Base-by-base conservation (phyloP, 2,329 filamentous ascomycete genomes). In the Magnaporthiopsis rhizophila region DNA sequence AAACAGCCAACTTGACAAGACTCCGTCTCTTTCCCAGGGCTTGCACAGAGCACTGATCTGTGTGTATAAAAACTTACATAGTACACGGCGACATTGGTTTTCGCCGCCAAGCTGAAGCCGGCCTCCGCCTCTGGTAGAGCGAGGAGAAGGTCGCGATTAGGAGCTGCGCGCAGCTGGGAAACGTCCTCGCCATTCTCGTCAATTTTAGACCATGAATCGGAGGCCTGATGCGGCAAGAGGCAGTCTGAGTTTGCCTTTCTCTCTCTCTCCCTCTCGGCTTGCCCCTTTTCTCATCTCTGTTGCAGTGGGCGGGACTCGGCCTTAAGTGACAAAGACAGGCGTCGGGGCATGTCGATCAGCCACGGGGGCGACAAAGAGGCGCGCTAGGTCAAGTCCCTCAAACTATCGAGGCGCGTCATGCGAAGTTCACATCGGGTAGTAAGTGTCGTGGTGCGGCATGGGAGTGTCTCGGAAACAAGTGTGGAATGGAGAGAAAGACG, bases 21-120 rank as follows among this genome's bases (percentile, higher is more conserved):
- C 12, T 21, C 32, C 18, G 24, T 32, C 21, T 18, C 58, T 13
- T 26, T 7, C 13, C 21, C 8, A 21, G 34, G 34, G 18, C 6
- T 7, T 30, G 12, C 18, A 34, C 7, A 5, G 59, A 61, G 26
- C 34, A 38, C 8, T 2, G 24, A 50, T n/a, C 11, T 2, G n/a
- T 65, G 13, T 61, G 62, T 50, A 24, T 24, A 7, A 21, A 21
- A 0, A 30, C 71, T 65, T 72, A 79, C 78, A 69, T 75, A 80
- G 66, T 80, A 80, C 4, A 79, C 72, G 9, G 72, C 78, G 45
- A 79, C 71, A 66, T 80, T 80, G 57, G 71, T 72, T 63, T 76
- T 75, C 0, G 74, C 74, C 5, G 63, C 67, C 36, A 71, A 67
- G 64, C 72, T 69, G 66, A 77, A 77, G 59, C 59, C n/a, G 12